Percentiles rank a stretch among this genome's conserved stretches.
phyloP scores from a whole-genome alignment of 2,329 filamentous ascomycete species.

The Venturia oleaginea region DNA sequence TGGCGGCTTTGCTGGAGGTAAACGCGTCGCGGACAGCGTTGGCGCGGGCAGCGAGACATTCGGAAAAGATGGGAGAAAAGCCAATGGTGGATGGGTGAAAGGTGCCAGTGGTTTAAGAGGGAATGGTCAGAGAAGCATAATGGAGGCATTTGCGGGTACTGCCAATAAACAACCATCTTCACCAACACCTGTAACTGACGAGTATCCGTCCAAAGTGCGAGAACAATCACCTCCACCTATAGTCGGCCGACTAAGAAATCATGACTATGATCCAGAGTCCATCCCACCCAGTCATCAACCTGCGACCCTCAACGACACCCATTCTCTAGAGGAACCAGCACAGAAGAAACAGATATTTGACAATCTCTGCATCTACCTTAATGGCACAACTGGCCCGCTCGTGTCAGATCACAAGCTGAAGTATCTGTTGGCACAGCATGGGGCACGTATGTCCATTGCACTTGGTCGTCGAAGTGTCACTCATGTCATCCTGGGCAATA shows the following conservation, averaged over 20 bases:
- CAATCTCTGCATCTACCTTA: conserved; percentile 70
- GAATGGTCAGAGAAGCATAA: conserved; percentile 36
- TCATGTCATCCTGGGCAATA: conserved; percentile 70
- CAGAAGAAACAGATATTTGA: conserved; percentile 50
- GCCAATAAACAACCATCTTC: not conserved
- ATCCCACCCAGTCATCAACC: conserved; percentile 8
- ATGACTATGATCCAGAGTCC: not conserved
- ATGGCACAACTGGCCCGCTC: conserved; percentile 72
- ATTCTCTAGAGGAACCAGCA: not conserved
- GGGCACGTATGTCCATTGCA: conserved; percentile 60
- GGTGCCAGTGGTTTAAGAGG: conserved; percentile 40
- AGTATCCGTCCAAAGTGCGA: not conserved
- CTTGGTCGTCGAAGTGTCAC: conserved; percentile 68
- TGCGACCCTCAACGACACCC: not conserved
- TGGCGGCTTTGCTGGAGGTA: conserved; percentile 36
- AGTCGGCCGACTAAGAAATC: not conserved
- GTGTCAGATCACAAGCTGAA: conserved; percentile 84
- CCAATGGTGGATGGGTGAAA: conserved; percentile 43
- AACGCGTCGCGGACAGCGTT: conserved; percentile 54
- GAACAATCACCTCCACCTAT: not conserved
- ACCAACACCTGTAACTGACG: not conserved
- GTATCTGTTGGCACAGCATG: conserved; percentile 64
- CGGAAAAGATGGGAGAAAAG: conserved; percentile 39
- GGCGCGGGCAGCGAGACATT: conserved; percentile 54
- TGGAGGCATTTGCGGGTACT: conserved; percentile 21